Base-by-base conservation (phyloP, 345 rosid genomes). In the Ceriops tagal region DNA sequence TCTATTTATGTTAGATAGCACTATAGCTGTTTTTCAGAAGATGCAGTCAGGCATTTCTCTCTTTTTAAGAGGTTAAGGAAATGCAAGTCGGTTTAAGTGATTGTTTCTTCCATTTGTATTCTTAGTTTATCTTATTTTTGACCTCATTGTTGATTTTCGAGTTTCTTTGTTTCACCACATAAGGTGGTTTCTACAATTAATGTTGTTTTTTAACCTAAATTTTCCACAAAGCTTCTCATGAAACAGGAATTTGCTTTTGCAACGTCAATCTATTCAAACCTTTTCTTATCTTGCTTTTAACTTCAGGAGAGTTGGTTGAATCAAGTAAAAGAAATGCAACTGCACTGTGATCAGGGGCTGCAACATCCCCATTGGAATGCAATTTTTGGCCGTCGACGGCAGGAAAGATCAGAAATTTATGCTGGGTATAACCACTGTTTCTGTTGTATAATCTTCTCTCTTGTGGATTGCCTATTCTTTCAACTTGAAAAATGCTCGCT, bases 241-340 rank as follows among this genome's bases (percentile, higher is more conserved):
- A 56, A 22, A 10, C 28, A 27, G 59, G 28, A 56, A 24, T 24
- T 56, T 56, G 22, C 26, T 24, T 10, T 56, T 24, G 2, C 18
- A 16, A 11, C 5, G 46, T 1, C 7, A 28, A 35, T 35, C 5
- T 3, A 16, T 0, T 9, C 6, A 30, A 51, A 52, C 8, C 27
- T 32, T 7, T 31, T 27, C 18, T 43, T 43, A 3, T 60, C 65
- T 27, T 30, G 63, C 62, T 58, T 30, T 47, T 11, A 61, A 77
- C 77, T 82, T 77, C 80, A 92, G 99, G 99, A 89, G 74, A 80
- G 58, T 76, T 89, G 87, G 74, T 68, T 88, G 72, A 78, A 75
- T 74, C 86, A 91, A 82, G 91, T 93, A 57, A 87, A 79, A 75
- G 90, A 86, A 57, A 87, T 89, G 97, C 95, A 87, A 72, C 47